Evolutionary conservation across 2,329 filamentous ascomycete genomes (phyloP), one percentile per base, ranked within the genome.

Genomic region (Diaporthe humulicola): DNA sequence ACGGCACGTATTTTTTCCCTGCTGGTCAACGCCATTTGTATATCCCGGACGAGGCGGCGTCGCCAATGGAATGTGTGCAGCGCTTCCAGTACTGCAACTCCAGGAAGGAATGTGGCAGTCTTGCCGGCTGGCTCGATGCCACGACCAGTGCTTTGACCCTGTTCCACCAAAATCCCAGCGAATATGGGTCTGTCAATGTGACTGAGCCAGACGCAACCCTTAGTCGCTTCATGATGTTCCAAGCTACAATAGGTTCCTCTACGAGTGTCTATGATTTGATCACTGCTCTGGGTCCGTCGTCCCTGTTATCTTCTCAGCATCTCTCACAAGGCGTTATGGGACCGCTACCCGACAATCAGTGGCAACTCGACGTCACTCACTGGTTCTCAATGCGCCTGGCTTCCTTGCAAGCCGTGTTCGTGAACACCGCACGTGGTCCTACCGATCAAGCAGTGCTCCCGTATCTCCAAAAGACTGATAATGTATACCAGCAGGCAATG

Each of bases 361-460:
- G 58, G 58, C 38, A 61, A 2, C 38, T 45, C 2, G 58, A 61
- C 1, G 58, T 15, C 25, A 45, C 1, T 14, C 40, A 61, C 58
- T 61, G 58, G 58, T 45, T 61, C 38, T 1, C 25, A 4, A 61
- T 61, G 3, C 8, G 25, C 15, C 6, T 61, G 58, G 58, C 58
- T 61, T 10, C 58, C 4, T 10, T 61, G 3, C 78, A 5, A 76
- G 76, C 10, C 40, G 56, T 60, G 30, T 79, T 30, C 15, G 79
- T 10, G 76, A 76, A 1, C 71, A 79, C n/a, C 77, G 78, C 60
- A 30, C 73, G 1, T 74, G 74, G 2, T n/a, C 33, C 25, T 15
- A 76, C 2, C 61, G 79, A 36, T 60, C 77, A 36, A 56, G 17
- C 58, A 36, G 1, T 72, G 15, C n/a, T 50, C 19, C 28, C 56